Evolutionary conservation across 108 stramenopile species (phyloP), one percentile per base, ranked within the genome.

Genomic region (Seminavis robusta): DNA sequence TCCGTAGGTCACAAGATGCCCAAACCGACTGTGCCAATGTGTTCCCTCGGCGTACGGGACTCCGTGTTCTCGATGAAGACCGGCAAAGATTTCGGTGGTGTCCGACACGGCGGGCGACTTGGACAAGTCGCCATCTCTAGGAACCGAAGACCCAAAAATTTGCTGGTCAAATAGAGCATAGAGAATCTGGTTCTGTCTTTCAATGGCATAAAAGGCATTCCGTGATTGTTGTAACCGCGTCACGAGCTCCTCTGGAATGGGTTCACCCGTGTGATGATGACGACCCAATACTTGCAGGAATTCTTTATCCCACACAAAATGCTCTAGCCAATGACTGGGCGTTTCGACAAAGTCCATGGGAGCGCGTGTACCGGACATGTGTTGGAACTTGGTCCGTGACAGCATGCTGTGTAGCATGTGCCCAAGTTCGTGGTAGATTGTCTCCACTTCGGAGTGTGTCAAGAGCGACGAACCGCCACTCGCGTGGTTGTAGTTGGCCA

Each of bases 381-480:
- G 98, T 69, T 99, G 97, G 58, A 92, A 98, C 32, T 71, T 74
- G 27, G 97, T 97, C 9, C 96, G 80, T 10, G 88, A 90, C 21
- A 97, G 71, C 15, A 98, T 63, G 2, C 95, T 96, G 65, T 99
- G 98, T 37, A 97, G 44, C 13, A 92, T 97, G 65, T 99, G 97
- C 3, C 98, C 98, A 49, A 94, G 95, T 66, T 99, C 97, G 51
- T 99, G 98, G 53, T 88, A 93, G 15, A 99, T 66, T 0, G 98
- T 98, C 74, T 98, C 95, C 13, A 95, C 92, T 61, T 99, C 96
- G 0, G 80, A 65, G 59, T 95, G 95, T 5, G 91, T 80, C 11
- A 97, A 73, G 29, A 77, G 42, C 15, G 52, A 61, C 38, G 62
- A 52, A 19, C 48, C 33, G 13, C 63, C 42, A 10, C 55, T 36